Evolutionary conservation across 1,139 yeast genomes (phyloP).

Genomic region (Suhomyces taliae): DNA sequence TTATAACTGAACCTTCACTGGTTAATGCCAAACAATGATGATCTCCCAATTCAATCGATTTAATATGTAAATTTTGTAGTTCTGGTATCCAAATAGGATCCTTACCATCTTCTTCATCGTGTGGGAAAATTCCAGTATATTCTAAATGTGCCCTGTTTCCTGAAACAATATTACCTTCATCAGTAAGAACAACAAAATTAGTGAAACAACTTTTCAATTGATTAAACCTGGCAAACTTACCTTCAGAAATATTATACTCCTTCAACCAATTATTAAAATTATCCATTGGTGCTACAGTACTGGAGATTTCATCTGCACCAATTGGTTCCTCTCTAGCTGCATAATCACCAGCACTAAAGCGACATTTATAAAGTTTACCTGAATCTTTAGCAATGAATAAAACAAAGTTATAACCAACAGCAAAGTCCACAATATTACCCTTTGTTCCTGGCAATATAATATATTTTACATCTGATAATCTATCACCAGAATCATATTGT

Average conservation of each 20-base stretch:
- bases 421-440: constrained; percentile 51
- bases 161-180: constrained; percentile 48
- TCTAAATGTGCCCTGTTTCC: constrained; percentile 30
- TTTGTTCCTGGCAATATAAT: constrained; percentile 42
- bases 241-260: constrained; percentile 18
- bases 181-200: constrained; percentile 55
- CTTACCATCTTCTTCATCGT: constrained; percentile 15
- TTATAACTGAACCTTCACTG: constrained; percentile 55
- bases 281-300: constrained; percentile 15
- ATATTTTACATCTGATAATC: constrained; percentile 35
- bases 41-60: constrained; percentile 69
- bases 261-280: constrained; percentile 34
- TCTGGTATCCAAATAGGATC: constrained; percentile 36
- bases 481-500: constrained; percentile 19
- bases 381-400: constrained; percentile 45
- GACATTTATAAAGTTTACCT: constrained; percentile 47
- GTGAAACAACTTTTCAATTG: constrained; percentile 52
- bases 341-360: constrained; percentile 25
- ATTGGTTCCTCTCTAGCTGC: constrained; percentile 8
- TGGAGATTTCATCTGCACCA: constrained; percentile 9
- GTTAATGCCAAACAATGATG: constrained; percentile 69
- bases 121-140: constrained; percentile 3
- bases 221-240: constrained; percentile 29
- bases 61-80: constrained; percentile 53
- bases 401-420: constrained; percentile 53